A percentile compares a stretch with the other conserved stretches of the same genome.
These are phyloP conservation scores for Cyclotella cryptica DNA, from an alignment of 108 stramenopile species.

Conservation along the genomic window DNA sequence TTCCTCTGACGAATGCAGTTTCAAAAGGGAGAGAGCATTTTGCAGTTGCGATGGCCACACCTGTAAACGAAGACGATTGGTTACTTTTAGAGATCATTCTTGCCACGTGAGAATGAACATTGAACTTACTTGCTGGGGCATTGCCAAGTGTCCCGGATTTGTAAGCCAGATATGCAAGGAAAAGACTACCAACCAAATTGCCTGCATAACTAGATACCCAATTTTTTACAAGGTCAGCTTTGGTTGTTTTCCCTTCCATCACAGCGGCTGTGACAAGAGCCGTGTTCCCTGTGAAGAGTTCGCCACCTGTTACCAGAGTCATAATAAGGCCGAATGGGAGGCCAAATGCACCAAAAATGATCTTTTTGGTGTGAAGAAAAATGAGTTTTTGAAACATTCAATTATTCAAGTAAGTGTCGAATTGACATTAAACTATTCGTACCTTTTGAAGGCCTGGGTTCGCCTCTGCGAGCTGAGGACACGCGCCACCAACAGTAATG, in stretches of 20 bases:
- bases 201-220: conserved; percentile 83
- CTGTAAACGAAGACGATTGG: neutral
- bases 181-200: conserved; percentile 87
- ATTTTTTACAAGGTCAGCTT: conserved; percentile 65
- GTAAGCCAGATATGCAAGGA: conserved; percentile 84
- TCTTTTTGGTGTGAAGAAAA: conserved; percentile 33
- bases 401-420: neutral
- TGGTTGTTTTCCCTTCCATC: conserved; percentile 76
- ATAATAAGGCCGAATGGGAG: conserved; percentile 91
- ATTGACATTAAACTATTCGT: conserved; percentile 1
- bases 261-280: conserved; percentile 83
- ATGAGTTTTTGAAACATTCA: neutral
- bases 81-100: neutral
- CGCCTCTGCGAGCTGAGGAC: conserved; percentile 79
- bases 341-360: conserved; percentile 84
- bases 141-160: conserved; percentile 75
- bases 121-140: conserved; percentile 60
- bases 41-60: conserved; percentile 78
- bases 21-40: conserved; percentile 84
- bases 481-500: conserved; percentile 85
- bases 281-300: conserved; percentile 83
- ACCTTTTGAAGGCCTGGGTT: conserved; percentile 91
- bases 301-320: conserved; percentile 73
- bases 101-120: neutral
- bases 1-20: conserved; percentile 88